Base-by-base conservation (phyloP, 805 yeast species). In the Komagataella mondaviorum region DNA sequence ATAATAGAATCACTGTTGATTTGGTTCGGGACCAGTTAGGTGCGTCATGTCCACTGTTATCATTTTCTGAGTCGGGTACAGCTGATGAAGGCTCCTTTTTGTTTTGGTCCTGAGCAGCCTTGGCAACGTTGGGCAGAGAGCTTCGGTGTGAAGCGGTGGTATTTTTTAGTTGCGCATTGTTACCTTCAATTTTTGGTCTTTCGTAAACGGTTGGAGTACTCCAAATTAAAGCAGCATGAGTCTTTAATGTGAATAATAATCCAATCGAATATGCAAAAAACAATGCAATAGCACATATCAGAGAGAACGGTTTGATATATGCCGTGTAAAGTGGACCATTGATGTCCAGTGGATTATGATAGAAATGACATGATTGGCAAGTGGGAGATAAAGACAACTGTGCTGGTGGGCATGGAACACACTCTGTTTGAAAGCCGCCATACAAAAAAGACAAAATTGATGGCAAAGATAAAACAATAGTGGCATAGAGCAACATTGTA, bases 221-320 rank as follows among this genome's bases (percentile, higher is more conserved):
- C 99, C 99, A 93, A 56, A 93, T 93, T 69, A 89, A 72, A 1
- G 96, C 91, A 0, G 99, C 99, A 66, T 93, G 99, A 0, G 98
- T 93, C 60, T 96, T 78, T 60, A 93, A 75, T 0, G 99, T 93
- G 65, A 93, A 93, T 78, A 88, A 83, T 46, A 93, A 71, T 1
- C 99, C 98, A 65, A 90, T 82, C 20, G 80, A 76, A 63, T 93
- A 93, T 0, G 96, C 93, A 12, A 86, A 66, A 60, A 90, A 88
- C 52, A 93, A 75, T 4, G 86, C 78, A 16, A 84, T 58, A 0
- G 96, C 95, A 64, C 96, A 90, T 39, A 86, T 71, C 7, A 84
- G 63, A 2, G 95, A 78, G 65, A 87, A 86, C 3, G 99, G 99
- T 58, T 80, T 80, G 53, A 93, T 73, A n/a, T 87, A 77, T 4